Evolutionary conservation across 345 rosid genomes (phyloP), one percentile per base, ranked within the genome.

Genomic region (Populus simonii): DNA sequence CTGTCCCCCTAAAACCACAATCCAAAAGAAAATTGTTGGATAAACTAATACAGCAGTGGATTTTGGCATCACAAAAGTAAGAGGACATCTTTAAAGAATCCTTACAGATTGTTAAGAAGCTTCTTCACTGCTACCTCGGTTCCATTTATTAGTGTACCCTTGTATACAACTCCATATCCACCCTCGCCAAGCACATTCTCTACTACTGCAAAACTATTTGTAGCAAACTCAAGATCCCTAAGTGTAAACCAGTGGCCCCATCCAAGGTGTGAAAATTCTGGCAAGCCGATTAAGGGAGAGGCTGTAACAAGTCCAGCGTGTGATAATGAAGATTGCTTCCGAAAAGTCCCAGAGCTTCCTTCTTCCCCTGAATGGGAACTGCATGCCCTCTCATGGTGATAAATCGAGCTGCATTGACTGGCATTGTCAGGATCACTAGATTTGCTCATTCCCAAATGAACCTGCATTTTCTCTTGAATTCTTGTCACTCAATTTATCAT

Each of bases 241-340:
- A 93, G 98, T 76, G 99, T 96, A 83, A 96, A 96, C 97, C 98
- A 93, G 75, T 96, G 98, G 55, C 99, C 99, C 99, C 99, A 96
- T 57, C 99, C 99, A 82, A 96, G 98, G 79, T 92, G 99, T 1
- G 99, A 93, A 80, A 87, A 71, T 83, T 93, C 98, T 3, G 99
- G 98, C 86, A 96, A 84, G 76, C 98, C 99, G 81, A 96, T 73
- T 83, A 93, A 87, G 70, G 93, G 99, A 70, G 98, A 96, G 38
- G 98, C 93, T 2, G 94, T 89, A 71, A 90, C 92, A 71, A 73
- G 80, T 74, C 91, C 94, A 65, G 86, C 92, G 67, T 87, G 82
- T 27, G 90, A 80, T n/a, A 81, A 79, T 7, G 88, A 80, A 72
- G 90, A 80, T 78, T 86, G 89, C 85, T 85, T 93, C 61, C 84